Evolutionary conservation across 768 basidiomycete genomes (phyloP).

Genomic region (Leccinum disarticulatum): DNA sequence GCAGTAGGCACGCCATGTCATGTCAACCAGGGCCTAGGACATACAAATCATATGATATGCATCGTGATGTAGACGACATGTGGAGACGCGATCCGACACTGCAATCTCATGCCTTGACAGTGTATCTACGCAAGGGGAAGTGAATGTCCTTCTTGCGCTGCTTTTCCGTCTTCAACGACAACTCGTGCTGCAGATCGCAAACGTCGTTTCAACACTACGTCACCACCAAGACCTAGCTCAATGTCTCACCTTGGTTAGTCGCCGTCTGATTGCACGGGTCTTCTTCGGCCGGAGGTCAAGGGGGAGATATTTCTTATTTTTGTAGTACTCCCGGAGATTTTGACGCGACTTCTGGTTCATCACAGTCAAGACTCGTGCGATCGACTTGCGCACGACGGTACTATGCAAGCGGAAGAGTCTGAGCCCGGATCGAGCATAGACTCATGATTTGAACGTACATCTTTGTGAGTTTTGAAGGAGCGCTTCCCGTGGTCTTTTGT

Average conservation of each 20-base stretch:
- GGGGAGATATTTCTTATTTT: slow-evolving; percentile 92
- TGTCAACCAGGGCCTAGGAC: slow-evolving; percentile 36
- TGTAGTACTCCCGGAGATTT: slow-evolving; percentile 97
- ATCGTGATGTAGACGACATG: slow-evolving; percentile 28
- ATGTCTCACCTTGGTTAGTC: slow-evolving; percentile 80
- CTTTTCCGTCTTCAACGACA: slow-evolving; percentile 83
- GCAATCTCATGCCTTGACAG: slow-evolving; percentile 79
- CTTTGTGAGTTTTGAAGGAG: slow-evolving; percentile 93
- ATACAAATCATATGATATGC: slow-evolving; percentile 35
- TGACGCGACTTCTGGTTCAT: slow-evolving; percentile 98
- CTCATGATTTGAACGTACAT: slow-evolving; percentile 62
- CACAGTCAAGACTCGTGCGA: slow-evolving; percentile 96
- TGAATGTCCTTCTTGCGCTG: slow-evolving; percentile 93
- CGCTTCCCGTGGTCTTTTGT: slow-evolving; percentile 96
- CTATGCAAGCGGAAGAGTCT: slow-evolving; percentile 43
- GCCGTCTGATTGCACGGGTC: slow-evolving; percentile 96
- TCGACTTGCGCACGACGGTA: slow-evolving; percentile 94
- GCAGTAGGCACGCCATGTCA: slow-evolving; percentile 33
- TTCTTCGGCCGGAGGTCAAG: slow-evolving; percentile 98
- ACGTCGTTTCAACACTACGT: slow-evolving; percentile 4
- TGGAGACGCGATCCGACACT: slow-evolving; percentile 21
- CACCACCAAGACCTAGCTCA: background rate
- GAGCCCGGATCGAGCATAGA: background rate
- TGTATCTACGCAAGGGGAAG: slow-evolving; percentile 93
- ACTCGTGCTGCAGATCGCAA: slow-evolving; percentile 62